Evolutionary conservation across 106 monocot species (phyloP).

Genomic region (Dioscorea zingiberensis): DNA sequence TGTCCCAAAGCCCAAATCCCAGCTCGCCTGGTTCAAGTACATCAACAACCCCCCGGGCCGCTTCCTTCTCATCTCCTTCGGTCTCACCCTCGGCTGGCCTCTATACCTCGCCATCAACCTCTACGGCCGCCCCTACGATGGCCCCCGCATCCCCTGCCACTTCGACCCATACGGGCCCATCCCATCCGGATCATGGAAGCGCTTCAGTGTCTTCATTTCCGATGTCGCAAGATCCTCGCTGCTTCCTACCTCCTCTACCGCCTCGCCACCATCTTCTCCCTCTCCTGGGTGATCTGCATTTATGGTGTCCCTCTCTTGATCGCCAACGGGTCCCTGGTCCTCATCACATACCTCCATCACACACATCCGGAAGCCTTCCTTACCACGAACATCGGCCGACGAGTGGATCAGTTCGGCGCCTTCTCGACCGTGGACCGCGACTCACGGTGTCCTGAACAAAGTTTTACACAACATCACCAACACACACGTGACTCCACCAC

Average conservation of each 20-base stretch:
- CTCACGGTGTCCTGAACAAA: constrained; percentile 62
- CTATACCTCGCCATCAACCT: constrained; percentile 56
- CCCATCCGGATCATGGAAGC: constrained; percentile 45
- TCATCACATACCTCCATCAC: constrained; percentile 72
- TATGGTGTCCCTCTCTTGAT: constrained; percentile 52
- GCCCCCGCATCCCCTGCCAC: constrained; percentile 66
- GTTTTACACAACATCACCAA: no score
- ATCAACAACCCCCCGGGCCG: constrained; percentile 62
- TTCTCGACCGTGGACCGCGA: constrained; percentile 70
- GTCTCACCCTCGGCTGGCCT: constrained; percentile 67
- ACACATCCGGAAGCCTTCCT: constrained; percentile 61
- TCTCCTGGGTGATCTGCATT: constrained; percentile 31
- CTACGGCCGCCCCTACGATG: constrained; percentile 52
- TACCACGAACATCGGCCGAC: constrained; percentile 61
- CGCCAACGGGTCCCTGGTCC: constrained; percentile 42
- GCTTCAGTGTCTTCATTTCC: constrained; percentile 57
- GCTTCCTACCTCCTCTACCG: constrained; percentile 15
- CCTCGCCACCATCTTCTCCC: constrained; percentile 19
- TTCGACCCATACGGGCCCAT: constrained; percentile 67
- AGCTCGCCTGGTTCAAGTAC: constrained; percentile 46
- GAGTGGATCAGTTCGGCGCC: constrained; percentile 80
- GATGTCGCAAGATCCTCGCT: constrained; percentile 47
- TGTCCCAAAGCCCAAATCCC: constrained; percentile 59
- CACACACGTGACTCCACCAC: no score
- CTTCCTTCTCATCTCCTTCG: constrained; percentile 25